phyloP scores from a whole-genome alignment of 192 early-diverging fungal species.

The Coemansia sp. region DNA sequence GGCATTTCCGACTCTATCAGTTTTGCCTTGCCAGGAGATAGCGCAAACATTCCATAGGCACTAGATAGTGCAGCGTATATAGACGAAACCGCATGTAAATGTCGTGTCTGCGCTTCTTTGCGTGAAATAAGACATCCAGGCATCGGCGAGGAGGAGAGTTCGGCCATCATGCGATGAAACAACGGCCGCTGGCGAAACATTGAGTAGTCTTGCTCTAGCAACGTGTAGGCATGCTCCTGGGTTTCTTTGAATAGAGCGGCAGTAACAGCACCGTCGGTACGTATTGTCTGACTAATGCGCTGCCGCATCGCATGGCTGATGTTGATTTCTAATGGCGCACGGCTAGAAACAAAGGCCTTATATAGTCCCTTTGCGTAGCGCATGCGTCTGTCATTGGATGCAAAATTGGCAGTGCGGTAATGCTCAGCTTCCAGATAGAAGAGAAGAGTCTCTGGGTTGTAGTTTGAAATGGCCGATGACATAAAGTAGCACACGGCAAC shows the following conservation, averaged over 20 bases:
- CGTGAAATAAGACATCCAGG: constrained; percentile 5
- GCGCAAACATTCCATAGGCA: constrained; percentile 26
- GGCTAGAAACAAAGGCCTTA: constrained; percentile 49
- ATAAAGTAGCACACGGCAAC: constrained; percentile 51
- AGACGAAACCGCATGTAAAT: constrained; percentile 32
- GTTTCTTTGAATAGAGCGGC: constrained; percentile 39
- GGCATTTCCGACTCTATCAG: constrained; percentile 43
- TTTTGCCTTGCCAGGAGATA: constrained; percentile 28
- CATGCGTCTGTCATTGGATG: constrained; percentile 24
- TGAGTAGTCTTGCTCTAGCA: constrained; percentile 46
- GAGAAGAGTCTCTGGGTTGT: constrained; percentile 42
- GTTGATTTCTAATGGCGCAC: constrained; percentile 50
- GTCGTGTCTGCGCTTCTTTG: constrained; percentile 21
- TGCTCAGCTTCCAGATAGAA: constrained; percentile 51
- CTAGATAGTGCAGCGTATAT: constrained; percentile 35
- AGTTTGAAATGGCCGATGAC: constrained; percentile 37
- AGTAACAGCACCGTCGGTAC: constrained; percentile 14
- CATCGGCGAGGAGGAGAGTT: constrained; percentile 22
- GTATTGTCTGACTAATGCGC: constrained; percentile 27
- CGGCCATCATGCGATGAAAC: constrained; percentile 46
- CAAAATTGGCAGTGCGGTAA: constrained; percentile 37
- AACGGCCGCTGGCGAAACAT: constrained; percentile 49
- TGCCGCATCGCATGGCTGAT: constrained; percentile 48
- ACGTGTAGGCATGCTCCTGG: constrained; percentile 31
- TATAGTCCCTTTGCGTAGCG: constrained; percentile 53